These are phyloP conservation scores for Suhomyces sp. DNA, from an alignment of 805 yeast species.

Conservation along the genomic window DNA sequence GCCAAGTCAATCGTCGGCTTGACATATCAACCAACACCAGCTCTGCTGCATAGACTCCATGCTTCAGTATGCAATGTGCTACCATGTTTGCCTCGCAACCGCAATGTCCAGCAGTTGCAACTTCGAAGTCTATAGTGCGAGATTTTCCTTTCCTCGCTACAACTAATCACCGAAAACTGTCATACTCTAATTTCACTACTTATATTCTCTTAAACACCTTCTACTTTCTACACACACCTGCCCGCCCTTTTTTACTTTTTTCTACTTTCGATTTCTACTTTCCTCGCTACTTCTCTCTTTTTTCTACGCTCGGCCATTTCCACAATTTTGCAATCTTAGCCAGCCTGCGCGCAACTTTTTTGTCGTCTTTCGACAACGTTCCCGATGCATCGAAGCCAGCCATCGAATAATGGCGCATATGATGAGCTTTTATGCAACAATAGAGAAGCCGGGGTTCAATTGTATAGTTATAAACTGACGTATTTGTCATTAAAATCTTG, in stretches of 20 bases:
- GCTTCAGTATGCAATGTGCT: background rate
- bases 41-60: background rate
- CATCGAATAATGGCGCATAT: background rate
- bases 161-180: too few species aligned
- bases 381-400: constrained; percentile 1
- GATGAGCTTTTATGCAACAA: background rate
- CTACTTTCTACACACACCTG: background rate
- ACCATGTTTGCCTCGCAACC: background rate
- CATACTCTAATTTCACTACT: too few species aligned
- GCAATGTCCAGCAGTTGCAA: background rate
- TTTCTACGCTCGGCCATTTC: background rate
- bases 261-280: too few species aligned
- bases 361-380: background rate
- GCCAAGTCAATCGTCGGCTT: background rate
- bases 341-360: background rate
- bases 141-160: too few species aligned
- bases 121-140: background rate
- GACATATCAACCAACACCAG: background rate
- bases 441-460: background rate
- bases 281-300: background rate
- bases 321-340: background rate
- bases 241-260: too few species aligned
- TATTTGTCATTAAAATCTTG: background rate
- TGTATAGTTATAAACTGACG: background rate
- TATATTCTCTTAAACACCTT: too few species aligned